phyloP scores from a whole-genome alignment of 768 basidiomycete species.

The Mycena filopes region DNA sequence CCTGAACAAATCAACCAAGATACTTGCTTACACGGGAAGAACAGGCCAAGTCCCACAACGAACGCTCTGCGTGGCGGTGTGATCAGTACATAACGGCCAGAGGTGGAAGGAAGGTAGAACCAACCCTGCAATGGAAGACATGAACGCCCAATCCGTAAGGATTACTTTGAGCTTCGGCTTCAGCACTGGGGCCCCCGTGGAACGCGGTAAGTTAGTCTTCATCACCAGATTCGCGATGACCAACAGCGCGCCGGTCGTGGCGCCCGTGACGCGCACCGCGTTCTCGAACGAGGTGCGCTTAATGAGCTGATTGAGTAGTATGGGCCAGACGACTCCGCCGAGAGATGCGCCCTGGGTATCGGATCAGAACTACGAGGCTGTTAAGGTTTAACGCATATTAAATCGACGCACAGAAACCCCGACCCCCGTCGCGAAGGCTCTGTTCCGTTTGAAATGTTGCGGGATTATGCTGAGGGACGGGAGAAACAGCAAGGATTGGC shows the following conservation, averaged over 20 bases:
- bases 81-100: slow-evolving; percentile 13
- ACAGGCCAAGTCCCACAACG: slow-evolving; percentile 27
- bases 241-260: slow-evolving; percentile 14
- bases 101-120: slow-evolving; percentile 3
- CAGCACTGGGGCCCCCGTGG: slow-evolving; percentile 8
- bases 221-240: slow-evolving; percentile 21
- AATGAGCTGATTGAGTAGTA: slow-evolving; percentile 25
- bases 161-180: slow-evolving; percentile 28
- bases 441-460: slow-evolving; percentile 24
- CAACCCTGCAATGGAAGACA: slow-evolving; percentile 27
- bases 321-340: slow-evolving; percentile 29
- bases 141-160: slow-evolving; percentile 28
- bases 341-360: slow-evolving; percentile 19
- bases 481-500: slow-evolving; percentile 25
- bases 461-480: slow-evolving; percentile 25
- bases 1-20: background rate
- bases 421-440: slow-evolving; percentile 24
- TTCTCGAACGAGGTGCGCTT: slow-evolving; percentile 20
- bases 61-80: slow-evolving; percentile 19
- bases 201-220: slow-evolving; percentile 15
- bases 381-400: background rate
- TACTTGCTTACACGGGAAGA: slow-evolving; percentile 19
- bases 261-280: slow-evolving; percentile 20
- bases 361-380: background rate
- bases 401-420: slow-evolving; percentile 20